A percentile compares a stretch with the other conserved stretches of the same genome.
phyloP scores from a whole-genome alignment of 2,329 filamentous ascomycete species.

The Sporothrix humicola region DNA sequence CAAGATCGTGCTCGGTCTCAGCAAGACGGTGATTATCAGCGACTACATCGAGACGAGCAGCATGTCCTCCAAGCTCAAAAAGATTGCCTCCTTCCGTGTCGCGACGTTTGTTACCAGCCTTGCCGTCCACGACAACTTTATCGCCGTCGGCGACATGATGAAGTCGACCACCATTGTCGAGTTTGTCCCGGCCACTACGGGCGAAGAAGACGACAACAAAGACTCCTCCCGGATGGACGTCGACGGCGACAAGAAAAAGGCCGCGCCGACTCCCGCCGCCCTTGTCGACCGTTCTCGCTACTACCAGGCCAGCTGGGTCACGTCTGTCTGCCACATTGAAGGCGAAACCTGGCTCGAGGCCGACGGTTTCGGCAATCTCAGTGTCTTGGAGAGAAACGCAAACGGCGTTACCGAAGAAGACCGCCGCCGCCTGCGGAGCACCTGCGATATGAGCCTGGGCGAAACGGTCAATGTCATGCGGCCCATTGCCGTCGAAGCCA shows the following conservation, averaged over 20 bases:
- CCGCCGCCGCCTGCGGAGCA: constrained; percentile 70
- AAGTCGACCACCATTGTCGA: constrained; percentile 85
- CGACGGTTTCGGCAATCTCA: constrained; percentile 86
- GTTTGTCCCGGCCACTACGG: constrained; percentile 59
- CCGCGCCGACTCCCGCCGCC: constrained; percentile 49
- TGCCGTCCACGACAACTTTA: constrained; percentile 72
- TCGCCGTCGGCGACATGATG: constrained; percentile 91
- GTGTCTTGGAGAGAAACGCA: constrained; percentile 76
- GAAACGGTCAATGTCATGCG: constrained; percentile 93
- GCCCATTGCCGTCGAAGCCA: constrained; percentile 70
- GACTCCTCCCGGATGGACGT: too few relatives aligned
- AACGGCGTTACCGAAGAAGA: constrained; percentile 78
- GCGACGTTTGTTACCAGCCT: constrained; percentile 85
- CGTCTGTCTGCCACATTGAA: constrained; percentile 74
- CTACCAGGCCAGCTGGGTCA: constrained; percentile 81
- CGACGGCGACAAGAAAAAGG: constrained; percentile 36
- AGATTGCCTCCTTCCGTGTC: constrained; percentile 77
- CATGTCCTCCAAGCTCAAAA: constrained; percentile 65
- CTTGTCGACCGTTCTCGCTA: constrained; percentile 79
- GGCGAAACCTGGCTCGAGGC: constrained; percentile 78
- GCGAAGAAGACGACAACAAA: neutral
- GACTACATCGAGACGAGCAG: constrained; percentile 62
- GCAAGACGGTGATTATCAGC: constrained; percentile 77
- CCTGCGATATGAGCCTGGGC: constrained; percentile 81
- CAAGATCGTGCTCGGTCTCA: constrained; percentile 83